phyloP scores from a whole-genome alignment of 2,329 filamentous ascomycete genomes.

The Neofusicoccum parvum region DNA sequence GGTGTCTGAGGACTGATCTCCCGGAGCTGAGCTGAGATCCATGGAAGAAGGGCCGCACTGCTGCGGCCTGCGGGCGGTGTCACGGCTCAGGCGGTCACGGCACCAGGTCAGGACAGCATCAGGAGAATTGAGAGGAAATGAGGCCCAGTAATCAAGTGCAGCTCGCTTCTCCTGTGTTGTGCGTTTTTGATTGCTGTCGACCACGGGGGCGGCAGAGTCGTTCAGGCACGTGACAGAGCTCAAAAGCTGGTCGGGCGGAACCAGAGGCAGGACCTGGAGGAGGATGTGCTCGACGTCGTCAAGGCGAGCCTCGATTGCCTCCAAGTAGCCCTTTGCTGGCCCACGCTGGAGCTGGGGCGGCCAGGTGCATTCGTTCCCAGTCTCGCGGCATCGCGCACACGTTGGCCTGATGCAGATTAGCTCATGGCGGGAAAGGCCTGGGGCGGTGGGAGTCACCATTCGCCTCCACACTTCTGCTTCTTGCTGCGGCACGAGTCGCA shows the following conservation, averaged over 20 bases:
- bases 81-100: conserved; percentile 7
- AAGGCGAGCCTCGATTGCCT: conserved; percentile 21
- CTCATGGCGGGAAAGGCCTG: background rate
- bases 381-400: conserved; percentile 21
- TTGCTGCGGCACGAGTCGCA: conserved; percentile 20
- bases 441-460: conserved; percentile 15
- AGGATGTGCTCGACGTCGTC: conserved; percentile 21
- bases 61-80: background rate
- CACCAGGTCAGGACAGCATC: conserved; percentile 8
- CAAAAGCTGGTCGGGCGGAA: conserved; percentile 11
- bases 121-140: conserved; percentile 20
- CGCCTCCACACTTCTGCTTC: conserved; percentile 22
- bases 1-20: background rate
- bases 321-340: conserved; percentile 21
- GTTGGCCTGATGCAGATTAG: conserved; percentile 12
- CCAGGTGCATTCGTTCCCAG: conserved; percentile 17
- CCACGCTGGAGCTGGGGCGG: conserved; percentile 20
- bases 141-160: conserved; percentile 17
- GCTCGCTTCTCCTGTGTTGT: conserved; percentile 22
- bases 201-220: background rate
- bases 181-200: conserved; percentile 14
- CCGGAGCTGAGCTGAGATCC: background rate
- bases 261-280: conserved; percentile 15
- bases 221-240: background rate
- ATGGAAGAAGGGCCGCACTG: background rate